A percentile compares a stretch with the other conserved stretches of the same genome.
phyloP scores from a whole-genome alignment of 345 rosid species.

The Pugionium cornutum region DNA sequence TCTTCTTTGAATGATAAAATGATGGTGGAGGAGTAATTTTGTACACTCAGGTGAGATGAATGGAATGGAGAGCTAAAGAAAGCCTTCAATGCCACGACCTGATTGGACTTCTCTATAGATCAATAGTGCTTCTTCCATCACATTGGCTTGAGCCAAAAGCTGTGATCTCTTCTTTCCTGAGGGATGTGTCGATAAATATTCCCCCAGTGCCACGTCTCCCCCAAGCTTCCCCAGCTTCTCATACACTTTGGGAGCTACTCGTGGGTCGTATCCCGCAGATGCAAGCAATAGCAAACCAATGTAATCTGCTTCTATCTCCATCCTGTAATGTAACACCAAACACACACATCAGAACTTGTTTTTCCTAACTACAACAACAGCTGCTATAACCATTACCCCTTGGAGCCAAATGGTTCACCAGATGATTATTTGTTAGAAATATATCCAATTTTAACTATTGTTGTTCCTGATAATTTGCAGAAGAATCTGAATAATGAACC shows the following conservation, averaged over 20 bases:
- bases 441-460: neutral
- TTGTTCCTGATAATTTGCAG: neutral
- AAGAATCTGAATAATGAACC: neutral
- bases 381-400: neutral
- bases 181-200: slow-evolving; percentile 93
- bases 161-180: slow-evolving; percentile 84
- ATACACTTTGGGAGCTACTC: slow-evolving; percentile 73
- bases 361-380: neutral
- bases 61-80: slow-evolving; percentile 48
- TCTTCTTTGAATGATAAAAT: neutral
- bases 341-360: slow-evolving; percentile 22
- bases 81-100: slow-evolving; percentile 75
- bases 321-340: slow-evolving; percentile 50
- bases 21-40: neutral
- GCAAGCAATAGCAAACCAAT: slow-evolving; percentile 79
- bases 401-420: slow-evolving; percentile 11
- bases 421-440: slow-evolving; percentile 2
- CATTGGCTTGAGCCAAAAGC: slow-evolving; percentile 69
- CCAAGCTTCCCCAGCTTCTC: slow-evolving; percentile 73
- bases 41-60: slow-evolving; percentile 8
- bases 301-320: slow-evolving; percentile 96
- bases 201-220: slow-evolving; percentile 50
- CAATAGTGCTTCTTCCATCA: slow-evolving; percentile 87
- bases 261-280: slow-evolving; percentile 89
- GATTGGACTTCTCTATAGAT: slow-evolving; percentile 65